Base-by-base conservation (phyloP, 208 protist species). In the Leishmania gerbilli region DNA sequence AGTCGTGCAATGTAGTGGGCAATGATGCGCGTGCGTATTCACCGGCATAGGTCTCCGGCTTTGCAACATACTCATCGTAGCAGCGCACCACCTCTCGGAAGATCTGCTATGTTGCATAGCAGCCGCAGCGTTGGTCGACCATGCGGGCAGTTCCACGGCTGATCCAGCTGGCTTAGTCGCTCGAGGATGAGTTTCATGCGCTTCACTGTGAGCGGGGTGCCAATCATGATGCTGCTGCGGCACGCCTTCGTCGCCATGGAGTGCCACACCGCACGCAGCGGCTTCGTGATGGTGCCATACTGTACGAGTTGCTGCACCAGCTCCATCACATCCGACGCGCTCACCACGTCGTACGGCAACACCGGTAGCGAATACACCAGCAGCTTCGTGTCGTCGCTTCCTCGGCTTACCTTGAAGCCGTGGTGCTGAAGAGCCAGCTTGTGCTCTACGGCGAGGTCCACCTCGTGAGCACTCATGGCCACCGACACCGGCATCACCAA, bases 111-210 rank as follows among this genome's bases (percentile, higher is more conserved):
- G 64, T 82, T 91, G 34, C 85, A 77, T 24, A 96, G 76, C 71
- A 95, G 88, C 51, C 96, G 90, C 71, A 98, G 77, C 19, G 97
- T 99, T 7, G 97, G 96, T 34, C 98, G 87, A 37, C 98, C 98
- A 83, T 99, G 98, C n/a, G 98, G 98, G 76, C 97, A 99, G 86
- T 92, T 96, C 97, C 98, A 99, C 64, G 98, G 98, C 72, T 98
- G 92, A 3, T 97, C 89, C n/a, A 99, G 82, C 78, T 85, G 82
- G 37, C 84, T 81, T 37, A 98, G 86, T 31, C 92, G 88, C 42
- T 84, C 79, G 74, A 98, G 85, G 64, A 99, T 90, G 53, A 76
- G 84, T 21, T 84, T 80, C 96, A 98, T 98, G n/a, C 86, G 88
- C n/a, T 83, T 79, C 34, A 87, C 76, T 45, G 86, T 79, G 3